phyloP scores from a whole-genome alignment of 768 basidiomycete genomes.

The Suillus ampliporus region DNA sequence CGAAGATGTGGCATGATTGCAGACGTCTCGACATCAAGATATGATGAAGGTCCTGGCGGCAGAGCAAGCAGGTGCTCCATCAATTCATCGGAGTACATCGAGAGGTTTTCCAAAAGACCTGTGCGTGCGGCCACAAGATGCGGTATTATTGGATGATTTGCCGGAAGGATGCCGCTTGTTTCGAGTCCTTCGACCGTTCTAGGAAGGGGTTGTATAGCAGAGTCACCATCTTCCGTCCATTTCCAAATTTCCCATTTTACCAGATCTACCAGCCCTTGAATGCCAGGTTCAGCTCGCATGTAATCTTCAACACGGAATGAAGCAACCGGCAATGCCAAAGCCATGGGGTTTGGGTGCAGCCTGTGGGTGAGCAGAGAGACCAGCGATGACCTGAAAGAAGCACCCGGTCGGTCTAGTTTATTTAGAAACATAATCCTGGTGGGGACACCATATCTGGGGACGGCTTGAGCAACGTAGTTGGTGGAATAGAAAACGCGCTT shows the following conservation, averaged over 20 bases:
- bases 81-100: conserved; percentile 82
- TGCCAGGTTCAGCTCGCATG: conserved; percentile 75
- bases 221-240: conserved; percentile 61
- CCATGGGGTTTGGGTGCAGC: conserved; percentile 75
- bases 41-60: conserved; percentile 62
- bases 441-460: conserved; percentile 73
- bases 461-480: conserved; percentile 4
- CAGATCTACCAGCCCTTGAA: conserved; percentile 84
- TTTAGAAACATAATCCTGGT: conserved; percentile 85
- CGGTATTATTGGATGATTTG: conserved; percentile 68
- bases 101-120: conserved; percentile 75
- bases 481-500: conserved; percentile 34
- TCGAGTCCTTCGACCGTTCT: conserved; percentile 50
- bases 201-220: conserved; percentile 55
- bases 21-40: conserved; percentile 60
- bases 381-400: conserved; percentile 75
- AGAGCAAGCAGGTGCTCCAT: conserved; percentile 71
- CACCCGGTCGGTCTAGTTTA: conserved; percentile 87
- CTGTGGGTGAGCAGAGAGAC: conserved; percentile 75
- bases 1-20: conserved; percentile 70
- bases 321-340: conserved; percentile 75
- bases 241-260: conserved; percentile 86
- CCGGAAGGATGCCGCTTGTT: conserved; percentile 50
- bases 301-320: conserved; percentile 76
- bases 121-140: conserved; percentile 71